Evolutionary conservation across 371 early-diverging fungal genomes (phyloP).

Genomic region (Sporodiniella umbellata): DNA sequence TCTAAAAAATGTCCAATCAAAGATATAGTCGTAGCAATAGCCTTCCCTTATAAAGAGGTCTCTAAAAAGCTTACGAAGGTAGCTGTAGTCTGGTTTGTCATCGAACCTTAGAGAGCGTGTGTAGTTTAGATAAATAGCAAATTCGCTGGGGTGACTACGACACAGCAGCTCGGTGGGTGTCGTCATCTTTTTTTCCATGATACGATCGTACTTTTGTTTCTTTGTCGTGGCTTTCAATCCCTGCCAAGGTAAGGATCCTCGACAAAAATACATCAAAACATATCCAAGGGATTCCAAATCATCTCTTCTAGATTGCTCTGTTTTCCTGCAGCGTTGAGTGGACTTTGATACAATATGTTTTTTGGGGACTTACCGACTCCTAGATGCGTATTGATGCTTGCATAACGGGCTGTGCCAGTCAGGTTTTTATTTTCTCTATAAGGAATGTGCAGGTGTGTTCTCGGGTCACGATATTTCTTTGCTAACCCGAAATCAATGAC

Average conservation of each 20-base stretch:
- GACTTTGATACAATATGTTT: neutral
- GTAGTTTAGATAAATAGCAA: constrained; percentile 97
- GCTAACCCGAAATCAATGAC: constrained; percentile 99
- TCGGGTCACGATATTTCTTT: constrained; percentile 97
- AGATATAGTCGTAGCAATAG: constrained; percentile 94
- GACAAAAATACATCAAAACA: constrained; percentile 98
- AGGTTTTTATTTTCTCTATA: constrained; percentile 98
- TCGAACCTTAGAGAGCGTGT: constrained; percentile 96
- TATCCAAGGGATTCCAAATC: constrained; percentile 99
- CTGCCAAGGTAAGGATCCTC: constrained; percentile 99
- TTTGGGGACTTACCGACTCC: constrained; percentile 77
- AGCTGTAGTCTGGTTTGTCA: constrained; percentile 98
- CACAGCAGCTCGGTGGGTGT: constrained; percentile 96
- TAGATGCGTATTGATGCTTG: constrained; percentile 98
- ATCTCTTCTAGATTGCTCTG: constrained; percentile 99
- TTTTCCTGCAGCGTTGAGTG: no score
- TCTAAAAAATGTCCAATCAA: constrained; percentile 88
- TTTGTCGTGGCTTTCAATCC: constrained; percentile 98
- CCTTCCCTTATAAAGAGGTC: constrained; percentile 95
- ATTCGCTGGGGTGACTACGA: constrained; percentile 93
- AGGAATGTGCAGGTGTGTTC: constrained; percentile 96
- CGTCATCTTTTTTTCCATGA: constrained; percentile 99
- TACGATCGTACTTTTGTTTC: constrained; percentile 99
- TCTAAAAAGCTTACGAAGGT: constrained; percentile 94
- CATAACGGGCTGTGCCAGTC: constrained; percentile 99